Base-by-base conservation (phyloP, 2,329 filamentous ascomycete species). In the Paracorniculantispora psalliotae region DNA sequence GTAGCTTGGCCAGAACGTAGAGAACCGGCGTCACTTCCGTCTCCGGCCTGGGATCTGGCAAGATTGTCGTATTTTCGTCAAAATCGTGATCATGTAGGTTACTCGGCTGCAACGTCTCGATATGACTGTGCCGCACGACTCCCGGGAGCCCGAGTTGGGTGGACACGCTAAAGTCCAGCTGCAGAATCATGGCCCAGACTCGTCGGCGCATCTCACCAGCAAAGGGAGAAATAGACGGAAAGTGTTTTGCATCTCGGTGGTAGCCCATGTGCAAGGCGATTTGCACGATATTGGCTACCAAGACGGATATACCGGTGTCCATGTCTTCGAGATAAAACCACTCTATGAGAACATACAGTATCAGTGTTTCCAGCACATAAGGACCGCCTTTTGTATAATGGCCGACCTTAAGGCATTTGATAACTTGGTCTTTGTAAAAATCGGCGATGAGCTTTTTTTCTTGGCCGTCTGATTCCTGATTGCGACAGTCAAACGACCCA, bases 311-410 rank as follows among this genome's bases (percentile, higher is more conserved):
- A 1, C 70, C 72, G 0, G 68, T 66, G 28, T 71, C 67, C 0
- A 71, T 66, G 25, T 76, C 73, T 0, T 60, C 64, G 9, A 64
- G 61, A 1, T 65, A 58, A 33, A 67, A 63, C 4, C 70, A 59
- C 59, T 77, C 75, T 9, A 68, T 61, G 12, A 65, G 59, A 10
- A 72, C 59, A 55, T 77, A 73, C 3, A 71, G 66, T 17, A 74
- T 64, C 8, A 77, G 41, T 0, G 74, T 72, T 46, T 77, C 74
- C 1, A 77, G 62, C 0, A 76, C 76, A 35, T 76, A 75, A 0
- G 72, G 69, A 1, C 77, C 77, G 3, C 72, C 71, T 13, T 72
- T 75, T 9, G 75, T 77, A 57, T 79, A 81, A 23, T 72, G 61
- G 8, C 71, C 74, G 3, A 73, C 56, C 3, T 69, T 46, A 0